Base-by-base conservation (phyloP, 768 basidiomycete species). In the Agaricus sinodeliciosus region DNA sequence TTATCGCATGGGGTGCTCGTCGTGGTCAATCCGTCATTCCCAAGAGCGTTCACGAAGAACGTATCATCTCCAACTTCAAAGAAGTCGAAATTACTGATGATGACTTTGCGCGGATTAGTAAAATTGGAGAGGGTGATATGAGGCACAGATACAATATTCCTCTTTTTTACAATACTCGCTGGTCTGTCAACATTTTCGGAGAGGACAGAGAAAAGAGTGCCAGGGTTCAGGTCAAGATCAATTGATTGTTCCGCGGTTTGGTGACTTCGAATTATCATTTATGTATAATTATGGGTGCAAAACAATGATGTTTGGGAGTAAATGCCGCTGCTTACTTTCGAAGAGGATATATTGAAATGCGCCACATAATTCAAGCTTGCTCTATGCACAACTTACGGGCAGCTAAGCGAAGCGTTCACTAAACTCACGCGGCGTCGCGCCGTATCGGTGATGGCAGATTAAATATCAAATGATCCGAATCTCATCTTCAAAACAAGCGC, bases 1-100 rank as follows among this genome's bases (percentile, higher is more conserved):
- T 94, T 50, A 70, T 95, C 55, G 87, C 89, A 0, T 94, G 90
- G 90, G 85, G 81, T 11, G 78, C 69, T 35, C 65, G 82, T 59
- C 78, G 89, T 39, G 91, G 90, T 11, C 85, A 82, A 66, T 83
- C 82, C 8, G 85, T 93, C 56, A 90, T 93, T 60, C 91, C 91
- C 15, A 93, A 94, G 77, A 83, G 81, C 51, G 87, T 90, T 25
- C 73, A 84, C 53, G 73, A 84, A 62, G 79, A 72, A 3, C 85
- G 87, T 37, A 85, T 90, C 68, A 64, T 73, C 48, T 83, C 82
- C 56, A 91, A 93, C 73, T 89, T 90, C 72, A 65, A 87, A 69
- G 84, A 90, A 62, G 75, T 90, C 48, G 73, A 76, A 60, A 71
- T 92, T 49, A 75, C 72, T 62, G 62, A 81, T 58, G 84, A 81